Conservation (phyloP, 345 rosid genomes). For the Citrus trifoliata region DNA sequence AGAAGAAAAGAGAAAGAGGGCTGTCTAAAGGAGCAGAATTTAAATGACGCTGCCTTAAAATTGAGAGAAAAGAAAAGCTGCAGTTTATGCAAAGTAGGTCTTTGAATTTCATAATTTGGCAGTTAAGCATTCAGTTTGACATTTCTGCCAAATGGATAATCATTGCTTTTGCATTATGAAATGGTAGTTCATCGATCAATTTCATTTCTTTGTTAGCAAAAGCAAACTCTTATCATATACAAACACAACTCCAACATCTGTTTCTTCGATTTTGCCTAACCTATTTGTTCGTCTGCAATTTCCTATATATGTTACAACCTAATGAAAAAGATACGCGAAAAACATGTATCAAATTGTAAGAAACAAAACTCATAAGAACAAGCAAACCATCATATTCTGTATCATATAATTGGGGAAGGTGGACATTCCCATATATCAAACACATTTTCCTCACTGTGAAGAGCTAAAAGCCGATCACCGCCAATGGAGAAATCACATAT, state of each 20-base stretch:
- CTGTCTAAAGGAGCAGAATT: constrained; percentile 3
- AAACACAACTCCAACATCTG: background rate
- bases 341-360: background rate
- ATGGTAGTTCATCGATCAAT: constrained; percentile 13
- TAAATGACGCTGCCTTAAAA: background rate
- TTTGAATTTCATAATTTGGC: background rate
- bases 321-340: background rate
- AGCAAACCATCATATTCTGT: constrained; percentile 12
- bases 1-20: background rate
- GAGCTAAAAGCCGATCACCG: constrained; percentile 86
- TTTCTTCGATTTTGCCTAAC: constrained; percentile 3
- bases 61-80: background rate
- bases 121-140: constrained; percentile 21
- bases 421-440: constrained; percentile 94
- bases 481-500: constrained; percentile 91
- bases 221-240: constrained; percentile 18
- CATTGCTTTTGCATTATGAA: background rate
- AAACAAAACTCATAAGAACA: constrained; percentile 9
- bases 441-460: constrained; percentile 90
- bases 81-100: background rate
- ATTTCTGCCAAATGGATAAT: background rate
- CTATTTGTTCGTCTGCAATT: constrained; percentile 14
- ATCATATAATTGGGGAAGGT: constrained; percentile 64
- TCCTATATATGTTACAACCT: constrained; percentile 11
- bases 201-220: constrained; percentile 16